These are phyloP conservation scores for Ophiocordyceps camponoti-leonardi DNA, from an alignment of 2,329 filamentous ascomycete genomes.

Conservation along the genomic window DNA sequence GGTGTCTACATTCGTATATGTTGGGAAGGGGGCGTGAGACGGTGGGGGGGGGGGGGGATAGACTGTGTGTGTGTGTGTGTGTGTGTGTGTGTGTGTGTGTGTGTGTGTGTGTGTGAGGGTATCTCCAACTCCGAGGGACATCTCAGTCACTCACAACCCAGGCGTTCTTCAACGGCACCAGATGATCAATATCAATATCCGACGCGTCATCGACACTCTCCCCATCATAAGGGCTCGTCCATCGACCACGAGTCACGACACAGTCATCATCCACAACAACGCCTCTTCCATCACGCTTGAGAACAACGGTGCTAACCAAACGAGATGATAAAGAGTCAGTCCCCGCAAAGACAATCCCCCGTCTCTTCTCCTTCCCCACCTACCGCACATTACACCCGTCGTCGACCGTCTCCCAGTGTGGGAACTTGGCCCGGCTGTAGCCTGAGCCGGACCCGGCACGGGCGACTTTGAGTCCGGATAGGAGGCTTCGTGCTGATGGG, in stretches of 20 bases:
- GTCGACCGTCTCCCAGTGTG: slow-evolving; percentile 49
- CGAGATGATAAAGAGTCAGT: not conserved
- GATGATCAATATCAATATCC: slow-evolving; percentile 69
- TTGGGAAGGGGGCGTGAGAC: not conserved
- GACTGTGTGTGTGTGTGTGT: too few species aligned
- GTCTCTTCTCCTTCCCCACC: not conserved
- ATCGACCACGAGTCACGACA: slow-evolving; percentile 43
- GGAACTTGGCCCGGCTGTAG: slow-evolving; percentile 53
- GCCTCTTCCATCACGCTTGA: slow-evolving; percentile 53
- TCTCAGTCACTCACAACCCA: slow-evolving; percentile 49
- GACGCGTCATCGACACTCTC: slow-evolving; percentile 48
- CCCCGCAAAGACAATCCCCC: too few species aligned
- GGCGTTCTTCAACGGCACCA: slow-evolving; percentile 66
- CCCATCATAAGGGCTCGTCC: slow-evolving; percentile 60
- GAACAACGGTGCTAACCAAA: slow-evolving; percentile 40
- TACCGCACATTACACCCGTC: slow-evolving; percentile 53
- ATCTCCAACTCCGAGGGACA: too few species aligned
- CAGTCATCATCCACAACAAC: slow-evolving; percentile 45
- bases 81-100: too few species aligned
- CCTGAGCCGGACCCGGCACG: slow-evolving; percentile 32
- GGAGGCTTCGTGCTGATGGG: slow-evolving; percentile 36
- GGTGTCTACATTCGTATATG: too few species aligned
- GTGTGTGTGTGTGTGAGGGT: too few species aligned
- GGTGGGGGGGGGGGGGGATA: not conserved
- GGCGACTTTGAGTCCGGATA: slow-evolving; percentile 40